Base-by-base conservation (phyloP, 2,329 filamentous ascomycete species). In the Immersiporthe knoxdaviesiana region DNA sequence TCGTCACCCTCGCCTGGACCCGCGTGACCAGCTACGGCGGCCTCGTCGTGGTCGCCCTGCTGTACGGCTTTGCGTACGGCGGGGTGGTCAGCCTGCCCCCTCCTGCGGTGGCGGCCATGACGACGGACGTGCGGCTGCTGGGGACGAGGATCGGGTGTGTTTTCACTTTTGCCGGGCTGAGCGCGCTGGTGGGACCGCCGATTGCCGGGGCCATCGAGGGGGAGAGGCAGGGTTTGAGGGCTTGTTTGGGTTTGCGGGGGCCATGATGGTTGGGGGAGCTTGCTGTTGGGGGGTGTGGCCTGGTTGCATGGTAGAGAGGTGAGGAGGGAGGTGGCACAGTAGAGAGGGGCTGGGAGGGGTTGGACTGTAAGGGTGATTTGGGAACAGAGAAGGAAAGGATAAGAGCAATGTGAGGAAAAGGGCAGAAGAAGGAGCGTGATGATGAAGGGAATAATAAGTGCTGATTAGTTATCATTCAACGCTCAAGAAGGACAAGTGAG, bases 61-160 rank as follows among this genome's bases (percentile, higher is more conserved):
- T 82, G 54, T 78, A 77, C 66, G 82, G 82, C 24, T 81, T 83
- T 74, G 81, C 82, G 72, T 78, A 76, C 30, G 83, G 82, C 56
- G 79, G 80, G 54, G 78, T 83, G 73, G 78, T 83, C 60, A 76
- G 80, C 0, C 73, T 84, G 41, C 80, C 80, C 6, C 78, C 81
- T 0, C 77, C 81, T 0, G 76, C 77, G 59, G 79, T 84, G 63
- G 76, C 77, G 7, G 73, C 71, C 1, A 72, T 84, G 21, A 83
- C 81, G 0, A 67, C 73, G n/a, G 77, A 84, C 71, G 79, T 80
- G 71, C 73, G 75, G 24, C 79, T 77, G 67, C 74, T 84, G 16
- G 83, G 83, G 5, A 82, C 80, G 1, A 75, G 82, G 7, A 79
- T 83, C 21, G 82, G 82, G 0, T 76, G 77, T 76, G 77, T 76